Base-by-base conservation (phyloP, 2,329 filamentous ascomycete species). In the Thelonectria rubi region DNA sequence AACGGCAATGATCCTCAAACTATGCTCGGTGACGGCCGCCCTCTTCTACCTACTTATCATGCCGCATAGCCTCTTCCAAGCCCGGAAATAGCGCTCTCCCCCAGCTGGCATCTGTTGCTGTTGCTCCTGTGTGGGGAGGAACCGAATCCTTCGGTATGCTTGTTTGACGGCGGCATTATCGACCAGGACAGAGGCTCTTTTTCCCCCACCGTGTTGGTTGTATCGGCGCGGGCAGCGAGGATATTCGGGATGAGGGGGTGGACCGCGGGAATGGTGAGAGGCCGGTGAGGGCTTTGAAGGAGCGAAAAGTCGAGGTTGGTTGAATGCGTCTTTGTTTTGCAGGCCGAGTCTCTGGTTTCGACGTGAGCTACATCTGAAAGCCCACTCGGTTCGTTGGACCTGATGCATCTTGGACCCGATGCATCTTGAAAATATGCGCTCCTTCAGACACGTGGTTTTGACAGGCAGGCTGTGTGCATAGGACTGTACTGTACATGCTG, bases 31-130 rank as follows among this genome's bases (percentile, higher is more conserved):
- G 52, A 55, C 52, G 37, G 20, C 40, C 46, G 42, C 24, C 26
- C n/a, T n/a, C n/a, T n/a, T n/a, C n/a, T n/a, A n/a, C n/a, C 40
- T 55, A 34, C 42, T 55, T 46, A 42, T 55, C 46, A 43, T 55
- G 11, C 52, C 46, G 34, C 18, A 15, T 21, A 47, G 15, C 26
- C 18, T 55, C 52, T 18, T 55, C 42, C n/a, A 18, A 37, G 21
- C 18, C 11, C 52, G 52, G 52, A 34, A 46, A 55, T 39, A 47
- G 17, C 18, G 52, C 9, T 37, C 30, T 26, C 26, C 18, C 2
- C 5, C 14, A 20, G 40, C 40, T 43, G 40, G 40, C 40, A 43
- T 20, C n/a, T 37, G 34, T 12, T 20, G 18, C 42, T 46, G 52
- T 47, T 55, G 42, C 24, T 34, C 11, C 14, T 17, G 12, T 14